A percentile compares a stretch with the other conserved stretches of the same genome.
These are phyloP conservation scores for Musa beccarii DNA, from an alignment of 176 grass and related monocot genomes.

Conservation along the genomic window DNA sequence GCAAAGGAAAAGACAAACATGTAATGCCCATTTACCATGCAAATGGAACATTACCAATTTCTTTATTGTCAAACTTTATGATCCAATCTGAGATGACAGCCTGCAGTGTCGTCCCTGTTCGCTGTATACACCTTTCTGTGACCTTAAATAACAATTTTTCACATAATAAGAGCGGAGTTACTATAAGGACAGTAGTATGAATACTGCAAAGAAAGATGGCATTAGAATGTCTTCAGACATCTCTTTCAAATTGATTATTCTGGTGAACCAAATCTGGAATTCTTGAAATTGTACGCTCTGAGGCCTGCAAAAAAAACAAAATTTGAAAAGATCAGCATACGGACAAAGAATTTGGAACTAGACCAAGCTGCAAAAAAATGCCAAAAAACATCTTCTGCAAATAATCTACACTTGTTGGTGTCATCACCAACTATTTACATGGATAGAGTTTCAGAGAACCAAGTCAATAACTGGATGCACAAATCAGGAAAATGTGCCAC, in stretches of 20 bases:
- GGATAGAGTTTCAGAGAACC: not conserved
- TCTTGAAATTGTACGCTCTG: conserved; percentile 39
- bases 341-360: not conserved
- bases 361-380: not conserved
- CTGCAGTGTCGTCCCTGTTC: conserved; percentile 71
- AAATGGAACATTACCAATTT: conserved; percentile 57
- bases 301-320: conserved; percentile 39
- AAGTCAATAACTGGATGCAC: not conserved
- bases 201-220: too few relatives aligned
- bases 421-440: not conserved
- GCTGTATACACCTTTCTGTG: conserved; percentile 87
- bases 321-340: conserved; percentile 20
- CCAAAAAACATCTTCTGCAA: not conserved
- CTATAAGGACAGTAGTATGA: not conserved
- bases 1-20: not conserved
- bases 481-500: not conserved
- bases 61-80: conserved; percentile 77
- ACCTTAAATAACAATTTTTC: conserved; percentile 50
- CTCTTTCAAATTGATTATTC: conserved; percentile 81
- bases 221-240: conserved; percentile 38
- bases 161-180: conserved; percentile 16
- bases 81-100: conserved; percentile 82
- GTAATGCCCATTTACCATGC: not conserved
- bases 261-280: conserved; percentile 64
- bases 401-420: not conserved